Percentiles rank a stretch among this genome's conserved stretches.
Conservation (phyloP, 805 yeast genomes). For the Citeromyces matritensis region DNA sequence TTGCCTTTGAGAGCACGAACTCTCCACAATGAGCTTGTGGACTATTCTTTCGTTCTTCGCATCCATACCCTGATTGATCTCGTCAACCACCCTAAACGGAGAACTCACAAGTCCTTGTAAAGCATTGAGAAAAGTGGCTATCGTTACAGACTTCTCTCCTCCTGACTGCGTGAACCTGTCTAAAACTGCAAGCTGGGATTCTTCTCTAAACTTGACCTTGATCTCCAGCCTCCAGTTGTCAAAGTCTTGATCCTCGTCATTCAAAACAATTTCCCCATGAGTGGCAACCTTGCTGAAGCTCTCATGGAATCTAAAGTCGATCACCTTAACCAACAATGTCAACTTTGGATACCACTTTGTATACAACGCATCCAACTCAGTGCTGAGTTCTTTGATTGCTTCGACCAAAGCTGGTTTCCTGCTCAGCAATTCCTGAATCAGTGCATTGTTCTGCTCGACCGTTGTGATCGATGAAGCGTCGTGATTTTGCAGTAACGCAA, state of each 20-base stretch:
- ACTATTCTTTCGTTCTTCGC: constrained; percentile 79
- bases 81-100: constrained; percentile 93
- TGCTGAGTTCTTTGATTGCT: constrained; percentile 13
- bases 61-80: constrained; percentile 98
- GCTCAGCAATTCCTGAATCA: constrained; percentile 18
- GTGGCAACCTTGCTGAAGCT: constrained; percentile 68
- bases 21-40: constrained; percentile 71
- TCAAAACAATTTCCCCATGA: constrained; percentile 64
- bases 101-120: constrained; percentile 78
- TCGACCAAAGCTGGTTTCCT: constrained; percentile 20
- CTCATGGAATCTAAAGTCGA: constrained; percentile 50
- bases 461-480: constrained; percentile 12
- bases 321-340: constrained; percentile 29
- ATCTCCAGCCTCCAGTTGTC: constrained; percentile 77
- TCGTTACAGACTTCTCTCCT: constrained; percentile 94
- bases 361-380: constrained; percentile 21
- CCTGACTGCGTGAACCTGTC: constrained; percentile 92
- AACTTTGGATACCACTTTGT: constrained; percentile 50
- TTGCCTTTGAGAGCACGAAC: constrained; percentile 40
- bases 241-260: constrained; percentile 33
- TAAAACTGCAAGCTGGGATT: constrained; percentile 50
- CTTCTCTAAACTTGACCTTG: constrained; percentile 73
- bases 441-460: constrained; percentile 21
- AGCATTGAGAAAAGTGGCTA: constrained; percentile 80
- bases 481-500: constrained; percentile 11